These are phyloP conservation scores for Lentinula edodes DNA, from an alignment of 768 basidiomycete genomes.

Conservation along the genomic window DNA sequence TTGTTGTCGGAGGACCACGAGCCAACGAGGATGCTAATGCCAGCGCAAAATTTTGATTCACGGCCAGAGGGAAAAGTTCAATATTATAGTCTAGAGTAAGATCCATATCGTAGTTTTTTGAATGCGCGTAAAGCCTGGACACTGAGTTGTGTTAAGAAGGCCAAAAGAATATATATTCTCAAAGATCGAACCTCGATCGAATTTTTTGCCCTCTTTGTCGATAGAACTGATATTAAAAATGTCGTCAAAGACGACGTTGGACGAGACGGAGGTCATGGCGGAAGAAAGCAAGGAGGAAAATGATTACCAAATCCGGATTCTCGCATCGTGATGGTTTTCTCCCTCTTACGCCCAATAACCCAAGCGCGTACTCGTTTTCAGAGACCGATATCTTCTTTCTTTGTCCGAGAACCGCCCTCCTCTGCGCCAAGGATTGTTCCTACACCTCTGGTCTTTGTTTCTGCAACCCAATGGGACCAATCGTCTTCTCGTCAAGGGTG, in stretches of 20 bases:
- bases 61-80: conserved; percentile 76
- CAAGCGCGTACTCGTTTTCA: background rate
- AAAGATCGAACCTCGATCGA: conserved; percentile 78
- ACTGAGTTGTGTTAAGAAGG: conserved; percentile 42
- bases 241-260: conserved; percentile 88
- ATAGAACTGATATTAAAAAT: conserved; percentile 83
- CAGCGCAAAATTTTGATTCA: conserved; percentile 72
- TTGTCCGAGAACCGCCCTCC: conserved; percentile 31
- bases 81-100: conserved; percentile 92
- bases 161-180: background rate
- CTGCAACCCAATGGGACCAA: conserved; percentile 38
- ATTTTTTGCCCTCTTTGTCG: conserved; percentile 93
- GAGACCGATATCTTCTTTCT: conserved; percentile 22
- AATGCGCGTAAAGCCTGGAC: conserved; percentile 84
- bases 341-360: conserved; percentile 12
- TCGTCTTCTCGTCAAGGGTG: conserved; percentile 32
- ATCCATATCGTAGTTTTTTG: conserved; percentile 89
- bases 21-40: conserved; percentile 80
- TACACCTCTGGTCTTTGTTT: conserved; percentile 50
- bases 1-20: conserved; percentile 43
- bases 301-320: conserved; percentile 10
- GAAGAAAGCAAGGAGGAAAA: conserved; percentile 8
- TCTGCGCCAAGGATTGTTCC: conserved; percentile 42
- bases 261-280: conserved; percentile 51
- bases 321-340: conserved; percentile 2